Evolutionary conservation across 805 yeast genomes (phyloP).

Genomic region (Candida wancherniae): DNA sequence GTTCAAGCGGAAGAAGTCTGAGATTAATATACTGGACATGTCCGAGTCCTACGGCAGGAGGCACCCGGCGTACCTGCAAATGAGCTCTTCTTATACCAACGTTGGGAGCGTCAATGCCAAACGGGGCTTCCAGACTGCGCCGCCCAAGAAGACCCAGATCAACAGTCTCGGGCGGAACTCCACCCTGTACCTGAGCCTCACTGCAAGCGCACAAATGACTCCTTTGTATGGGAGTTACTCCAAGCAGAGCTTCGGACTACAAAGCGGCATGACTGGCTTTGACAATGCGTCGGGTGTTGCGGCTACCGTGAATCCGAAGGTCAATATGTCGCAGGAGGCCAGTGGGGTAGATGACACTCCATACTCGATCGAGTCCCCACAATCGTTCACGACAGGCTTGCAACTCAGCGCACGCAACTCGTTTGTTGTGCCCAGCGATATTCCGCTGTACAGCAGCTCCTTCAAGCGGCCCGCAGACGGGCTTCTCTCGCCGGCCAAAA

Average conservation of each 20-base stretch:
- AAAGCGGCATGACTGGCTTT: too few species aligned
- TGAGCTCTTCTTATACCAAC: constrained; percentile 12
- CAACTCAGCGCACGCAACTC: constrained; percentile 6
- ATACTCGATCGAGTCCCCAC: constrained; percentile 12
- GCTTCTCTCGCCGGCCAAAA: constrained; percentile 11
- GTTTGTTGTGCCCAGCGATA: constrained; percentile 12
- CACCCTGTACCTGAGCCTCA: not conserved
- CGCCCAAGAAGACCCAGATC: constrained; percentile 9
- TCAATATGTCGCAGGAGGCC: constrained; percentile 7
- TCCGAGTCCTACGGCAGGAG: constrained; percentile 21
- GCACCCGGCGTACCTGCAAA: constrained; percentile 13
- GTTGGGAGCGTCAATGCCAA: constrained; percentile 5
- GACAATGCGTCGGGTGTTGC: constrained; percentile 1
- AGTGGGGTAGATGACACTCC: constrained; percentile 9
- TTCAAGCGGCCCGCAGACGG: constrained; percentile 3
- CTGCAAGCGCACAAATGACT: not conserved
- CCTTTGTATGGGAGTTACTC: constrained; percentile 4
- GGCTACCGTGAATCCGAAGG: constrained; percentile 1
- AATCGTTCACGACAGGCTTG: constrained; percentile 5
- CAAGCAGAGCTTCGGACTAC: too few species aligned
- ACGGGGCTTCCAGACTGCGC: constrained; percentile 16
- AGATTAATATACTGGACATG: constrained; percentile 23
- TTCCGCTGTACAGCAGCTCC: constrained; percentile 3
- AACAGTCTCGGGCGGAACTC: constrained; percentile 2
- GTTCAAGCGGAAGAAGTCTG: constrained; percentile 41